Evolutionary conservation across 2,329 filamentous ascomycete genomes (phyloP), one percentile per base, ranked within the genome.

Genomic region (Zymoseptoria brevis): DNA sequence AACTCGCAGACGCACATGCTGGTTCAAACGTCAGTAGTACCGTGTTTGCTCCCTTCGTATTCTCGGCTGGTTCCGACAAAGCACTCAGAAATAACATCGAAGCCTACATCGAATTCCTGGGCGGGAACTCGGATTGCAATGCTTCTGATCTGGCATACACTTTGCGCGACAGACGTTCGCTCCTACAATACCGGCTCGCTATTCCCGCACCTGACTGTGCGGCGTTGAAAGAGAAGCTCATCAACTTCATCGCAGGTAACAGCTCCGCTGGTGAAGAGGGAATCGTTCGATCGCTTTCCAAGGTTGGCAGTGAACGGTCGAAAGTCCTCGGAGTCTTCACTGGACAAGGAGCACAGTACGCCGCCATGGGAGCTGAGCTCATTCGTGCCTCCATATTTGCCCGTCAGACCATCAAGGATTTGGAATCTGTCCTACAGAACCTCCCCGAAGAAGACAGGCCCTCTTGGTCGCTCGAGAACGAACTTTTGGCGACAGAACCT

Each of bases 91-190:
- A 11, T 5, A 56, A 58, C 30, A 7, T 60, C 6, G 19, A 54
- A 35, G 50, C 55, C 3, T 30, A 57, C 19, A 30, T 26, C 9
- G 50, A 57, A n/a, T 29, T 30, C 56, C 35, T 59, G 19, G 41
- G 53, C 22, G n/a, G 21, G 30, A 22, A 54, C 13, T 21, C 54
- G 19, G 26, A 54, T 21, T 24, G 26, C 19, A 52, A 22, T 22
- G 50, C n/a, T 24, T 16, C 50, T 24, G 21, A 24, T 7, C 50
- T 52, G 48, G 48, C 48, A 11, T 50, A 50, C 8, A 50, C 48
- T 22, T 0, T 80, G 79, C 22, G 30, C n/a, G 21, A 26, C 19
- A 29, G 50, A 13, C 56, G 56, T 19, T 53, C 50, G 19, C 24
- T 21, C 3, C 19, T 57, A 4, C 16, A 13, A n/a, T 53, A 41